Conservation (phyloP, 495 filamentous ascomycete genomes). For the Tuber aestivum region DNA sequence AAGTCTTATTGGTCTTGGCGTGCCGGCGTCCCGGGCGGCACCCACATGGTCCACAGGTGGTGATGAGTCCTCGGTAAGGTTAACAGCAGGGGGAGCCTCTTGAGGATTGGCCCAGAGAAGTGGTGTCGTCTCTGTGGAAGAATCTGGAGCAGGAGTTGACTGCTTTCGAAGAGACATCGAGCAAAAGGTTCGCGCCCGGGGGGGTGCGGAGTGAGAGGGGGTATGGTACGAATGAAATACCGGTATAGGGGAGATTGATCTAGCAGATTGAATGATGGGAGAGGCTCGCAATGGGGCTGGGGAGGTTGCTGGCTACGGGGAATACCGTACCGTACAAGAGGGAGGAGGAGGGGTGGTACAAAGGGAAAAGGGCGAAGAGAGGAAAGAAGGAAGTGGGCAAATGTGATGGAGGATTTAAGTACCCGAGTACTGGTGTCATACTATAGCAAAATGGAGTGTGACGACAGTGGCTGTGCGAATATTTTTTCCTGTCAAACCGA, state of each 20-base stretch:
- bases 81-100: background rate
- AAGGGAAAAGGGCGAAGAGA: background rate
- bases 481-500: too few species aligned
- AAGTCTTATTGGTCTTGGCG: slow-evolving; percentile 50
- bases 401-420: background rate
- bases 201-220: background rate
- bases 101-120: background rate
- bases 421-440: too few species aligned
- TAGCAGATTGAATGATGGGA: background rate
- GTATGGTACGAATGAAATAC: background rate
- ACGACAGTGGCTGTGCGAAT: background rate
- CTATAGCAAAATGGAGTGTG: too few species aligned
- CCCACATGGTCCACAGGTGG: background rate
- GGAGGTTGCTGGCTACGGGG: background rate
- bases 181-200: background rate
- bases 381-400: background rate
- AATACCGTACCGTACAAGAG: background rate
- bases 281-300: background rate
- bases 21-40: background rate
- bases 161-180: background rate
- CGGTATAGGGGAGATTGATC: background rate
- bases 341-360: background rate
- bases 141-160: background rate
- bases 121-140: background rate
- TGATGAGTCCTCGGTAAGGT: background rate